Evolutionary conservation across 2,329 filamentous ascomycete species (phyloP), one percentile per base, ranked within the genome.

Genomic region (Kalmusia sp.): DNA sequence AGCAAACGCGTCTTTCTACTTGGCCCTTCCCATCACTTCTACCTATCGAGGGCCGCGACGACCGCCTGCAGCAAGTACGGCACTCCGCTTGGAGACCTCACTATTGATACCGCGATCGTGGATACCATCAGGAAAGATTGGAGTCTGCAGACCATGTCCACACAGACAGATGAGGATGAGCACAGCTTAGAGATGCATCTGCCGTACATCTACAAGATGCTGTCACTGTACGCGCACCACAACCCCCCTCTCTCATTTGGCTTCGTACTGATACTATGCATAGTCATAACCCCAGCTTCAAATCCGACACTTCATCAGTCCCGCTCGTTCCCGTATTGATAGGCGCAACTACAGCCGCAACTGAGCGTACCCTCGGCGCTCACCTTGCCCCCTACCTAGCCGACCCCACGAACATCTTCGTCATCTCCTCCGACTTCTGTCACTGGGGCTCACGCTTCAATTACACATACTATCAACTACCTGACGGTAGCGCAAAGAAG

Each of bases 141-240:
- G 69, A 48, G 46, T 3, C 56, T 73, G 6, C 61, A 71, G 30
- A 52, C 54, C 30, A 95, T 97, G 80, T 85, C 83, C 1, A 76
- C 74, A 15, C 67, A 78, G 3, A 80, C 86, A 5, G 95, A 99
- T 67, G 84, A 92, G 57, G 83, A 84, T 4, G 95, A 99, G 75
- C 95, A 99, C 76, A 96, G 91, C 46, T 83, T 98, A 1, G 95
- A 99, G 79, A 96, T 99, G 89, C 95, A 99, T 64, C 82, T 98
- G 7, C 93, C 95, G 0, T 97, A 96, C 69, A 89, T 98, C 58
- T 93, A 92, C 80, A 92, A 93, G 70, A 86, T 90, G 48, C 81
- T 88, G 6, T 82, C 82, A 52, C 76, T 79, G 71, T 83, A 62
- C 33, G 51, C 47, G n/a, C 14, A 55, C 51, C 21, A n/a, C 34